phyloP scores from a whole-genome alignment of 306 rosid genomes.

The Quercus parvula region DNA sequence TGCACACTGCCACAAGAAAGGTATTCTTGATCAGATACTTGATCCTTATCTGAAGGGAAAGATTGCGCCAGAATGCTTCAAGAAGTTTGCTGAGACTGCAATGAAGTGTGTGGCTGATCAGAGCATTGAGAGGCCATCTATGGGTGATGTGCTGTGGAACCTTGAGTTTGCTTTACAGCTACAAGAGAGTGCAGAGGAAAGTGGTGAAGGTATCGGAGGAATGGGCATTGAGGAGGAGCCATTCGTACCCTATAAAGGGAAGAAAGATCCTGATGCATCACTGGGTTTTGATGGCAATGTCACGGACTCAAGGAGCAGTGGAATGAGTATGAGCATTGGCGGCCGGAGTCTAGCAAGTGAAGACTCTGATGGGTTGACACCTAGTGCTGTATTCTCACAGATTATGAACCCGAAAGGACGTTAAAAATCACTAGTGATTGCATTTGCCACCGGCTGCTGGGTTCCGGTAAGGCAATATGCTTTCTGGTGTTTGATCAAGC shows the following conservation, averaged over 20 bases:
- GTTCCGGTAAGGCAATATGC: slow-evolving; percentile 11
- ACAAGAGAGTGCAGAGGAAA: slow-evolving; percentile 96
- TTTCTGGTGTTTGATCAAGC: slow-evolving; percentile 16
- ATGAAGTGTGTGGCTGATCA: slow-evolving; percentile 97
- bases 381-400: slow-evolving; percentile 97
- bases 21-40: slow-evolving; percentile 71
- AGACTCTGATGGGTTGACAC: slow-evolving; percentile 96
- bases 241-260: slow-evolving; percentile 49
- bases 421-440: slow-evolving; percentile 28
- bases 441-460: not conserved
- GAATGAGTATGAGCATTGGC: slow-evolving; percentile 93
- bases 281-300: slow-evolving; percentile 56
- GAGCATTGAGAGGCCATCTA: slow-evolving; percentile 95
- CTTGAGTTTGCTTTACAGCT: slow-evolving; percentile 98
- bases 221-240: slow-evolving; percentile 56
- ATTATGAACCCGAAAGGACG: slow-evolving; percentile 99
- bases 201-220: slow-evolving; percentile 51
- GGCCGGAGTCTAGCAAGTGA: slow-evolving; percentile 97
- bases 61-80: slow-evolving; percentile 89
- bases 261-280: slow-evolving; percentile 55
- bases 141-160: slow-evolving; percentile 99
- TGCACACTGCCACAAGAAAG: slow-evolving; percentile 86
- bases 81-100: slow-evolving; percentile 92
- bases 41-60: slow-evolving; percentile 92
- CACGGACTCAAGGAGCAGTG: slow-evolving; percentile 87